Evolutionary conservation across 1,284 basidiomycete genomes (phyloP).

Genomic region (Cryptococcus sp.): DNA sequence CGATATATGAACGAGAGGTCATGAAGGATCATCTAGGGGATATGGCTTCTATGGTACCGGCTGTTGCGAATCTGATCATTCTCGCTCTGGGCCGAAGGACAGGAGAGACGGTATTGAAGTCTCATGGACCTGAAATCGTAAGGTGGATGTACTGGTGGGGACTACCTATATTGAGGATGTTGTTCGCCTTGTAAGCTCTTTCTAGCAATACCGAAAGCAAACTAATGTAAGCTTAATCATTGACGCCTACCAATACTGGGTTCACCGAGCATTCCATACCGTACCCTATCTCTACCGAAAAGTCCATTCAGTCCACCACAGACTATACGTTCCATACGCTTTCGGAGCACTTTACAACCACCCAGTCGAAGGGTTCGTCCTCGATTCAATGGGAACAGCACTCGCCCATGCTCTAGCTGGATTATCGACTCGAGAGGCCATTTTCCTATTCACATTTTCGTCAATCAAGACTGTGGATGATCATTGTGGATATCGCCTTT

Average conservation of each 20-base stretch:
- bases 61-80: constrained; percentile 51
- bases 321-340: constrained; percentile 94
- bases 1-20: constrained; percentile 34
- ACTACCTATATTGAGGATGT: constrained; percentile 70
- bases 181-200: constrained; percentile 73
- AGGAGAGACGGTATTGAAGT: constrained; percentile 46
- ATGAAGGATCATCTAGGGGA: constrained; percentile 55
- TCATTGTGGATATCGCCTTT: constrained; percentile 87
- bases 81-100: constrained; percentile 49
- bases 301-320: constrained; percentile 92
- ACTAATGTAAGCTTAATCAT: constrained; percentile 70
- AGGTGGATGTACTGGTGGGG: constrained; percentile 92
- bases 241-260: constrained; percentile 98
- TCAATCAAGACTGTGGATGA: constrained; percentile 96
- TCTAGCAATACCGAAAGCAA: not conserved
- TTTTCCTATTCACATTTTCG: constrained; percentile 75
- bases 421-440: constrained; percentile 80
- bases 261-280: constrained; percentile 87
- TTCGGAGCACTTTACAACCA: constrained; percentile 98
- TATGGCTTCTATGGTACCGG: constrained; percentile 50
- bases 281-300: constrained; percentile 88
- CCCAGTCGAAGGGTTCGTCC: constrained; percentile 85
- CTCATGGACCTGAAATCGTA: constrained; percentile 56
- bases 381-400: constrained; percentile 79
- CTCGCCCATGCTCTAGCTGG: constrained; percentile 67